phyloP scores from a whole-genome alignment of 2,329 filamentous ascomycete species.

The Apiospora rasikravindrae region DNA sequence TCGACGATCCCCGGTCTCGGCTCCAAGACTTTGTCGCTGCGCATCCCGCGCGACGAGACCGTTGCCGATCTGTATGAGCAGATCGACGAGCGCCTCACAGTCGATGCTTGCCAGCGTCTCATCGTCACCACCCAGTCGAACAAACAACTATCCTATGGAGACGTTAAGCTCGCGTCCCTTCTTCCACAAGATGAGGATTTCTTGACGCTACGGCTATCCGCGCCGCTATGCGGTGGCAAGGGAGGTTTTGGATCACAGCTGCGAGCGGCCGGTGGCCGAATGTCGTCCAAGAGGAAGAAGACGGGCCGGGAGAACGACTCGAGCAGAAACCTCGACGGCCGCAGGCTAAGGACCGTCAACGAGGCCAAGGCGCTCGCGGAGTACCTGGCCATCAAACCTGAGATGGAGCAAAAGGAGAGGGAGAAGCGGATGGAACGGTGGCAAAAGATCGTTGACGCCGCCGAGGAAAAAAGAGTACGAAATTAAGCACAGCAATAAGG shows the following conservation, averaged over 20 bases:
- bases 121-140: constrained; percentile 85
- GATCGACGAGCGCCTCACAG: constrained; percentile 66
- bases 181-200: constrained; percentile 63
- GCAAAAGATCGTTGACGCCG: constrained; percentile 85
- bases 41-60: constrained; percentile 68
- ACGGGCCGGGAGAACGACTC: constrained; percentile 86
- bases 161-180: constrained; percentile 36
- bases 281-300: constrained; percentile 92
- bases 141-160: constrained; percentile 58
- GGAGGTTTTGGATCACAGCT: constrained; percentile 98
- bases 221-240: constrained; percentile 88
- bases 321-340: constrained; percentile 90
- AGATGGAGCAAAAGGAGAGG: constrained; percentile 95
- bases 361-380: constrained; percentile 96
- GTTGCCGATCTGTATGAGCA: constrained; percentile 69
- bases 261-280: constrained; percentile 93
- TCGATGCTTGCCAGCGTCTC: constrained; percentile 58
- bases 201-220: constrained; percentile 79
- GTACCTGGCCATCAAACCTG: constrained; percentile 92
- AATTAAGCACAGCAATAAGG: constrained; percentile 73
- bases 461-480: constrained; percentile 84
- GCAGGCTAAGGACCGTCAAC: constrained; percentile 86
- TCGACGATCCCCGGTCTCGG: constrained; percentile 83
- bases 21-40: constrained; percentile 82
- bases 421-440: constrained; percentile 83